Evolutionary conservation across 2,329 filamentous ascomycete species (phyloP).

Genomic region (Calonectria ilicicola): DNA sequence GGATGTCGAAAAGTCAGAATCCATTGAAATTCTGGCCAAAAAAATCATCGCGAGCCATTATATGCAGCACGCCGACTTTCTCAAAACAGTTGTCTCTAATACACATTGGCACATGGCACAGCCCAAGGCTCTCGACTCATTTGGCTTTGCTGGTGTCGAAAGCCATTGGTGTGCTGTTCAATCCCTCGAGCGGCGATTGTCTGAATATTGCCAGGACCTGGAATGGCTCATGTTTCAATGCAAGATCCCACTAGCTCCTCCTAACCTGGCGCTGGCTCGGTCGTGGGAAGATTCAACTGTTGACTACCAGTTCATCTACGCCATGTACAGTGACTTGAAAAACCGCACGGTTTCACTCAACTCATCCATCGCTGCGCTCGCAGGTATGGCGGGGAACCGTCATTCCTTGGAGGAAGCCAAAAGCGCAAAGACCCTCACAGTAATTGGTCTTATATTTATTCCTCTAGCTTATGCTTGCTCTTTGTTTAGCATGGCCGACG

Average conservation of each 20-base stretch:
- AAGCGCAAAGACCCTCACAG: background rate
- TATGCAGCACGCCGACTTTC: background rate
- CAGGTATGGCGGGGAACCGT: background rate
- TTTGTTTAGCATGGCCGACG: slow-evolving; percentile 8
- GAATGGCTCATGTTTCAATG: slow-evolving; percentile 2
- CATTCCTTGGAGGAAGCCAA: slow-evolving; percentile 1
- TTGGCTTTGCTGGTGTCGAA: background rate
- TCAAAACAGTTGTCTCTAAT: background rate
- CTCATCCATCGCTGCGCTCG: background rate
- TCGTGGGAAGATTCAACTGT: background rate
- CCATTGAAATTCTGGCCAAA: background rate
- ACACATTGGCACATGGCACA: background rate
- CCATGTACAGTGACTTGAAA: background rate
- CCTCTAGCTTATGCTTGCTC: background rate
- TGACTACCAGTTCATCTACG: background rate
- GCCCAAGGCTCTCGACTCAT: background rate
- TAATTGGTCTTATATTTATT: slow-evolving; percentile 13
- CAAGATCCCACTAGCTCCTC: background rate
- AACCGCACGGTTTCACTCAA: background rate
- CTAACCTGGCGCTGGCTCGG: background rate
- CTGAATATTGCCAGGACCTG: background rate
- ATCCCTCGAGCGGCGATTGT: background rate
- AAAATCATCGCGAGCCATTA: background rate
- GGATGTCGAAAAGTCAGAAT: background rate
- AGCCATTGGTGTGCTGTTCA: background rate